Conservation (phyloP, 768 basidiomycete genomes). For the Mrakia gelida region DNA sequence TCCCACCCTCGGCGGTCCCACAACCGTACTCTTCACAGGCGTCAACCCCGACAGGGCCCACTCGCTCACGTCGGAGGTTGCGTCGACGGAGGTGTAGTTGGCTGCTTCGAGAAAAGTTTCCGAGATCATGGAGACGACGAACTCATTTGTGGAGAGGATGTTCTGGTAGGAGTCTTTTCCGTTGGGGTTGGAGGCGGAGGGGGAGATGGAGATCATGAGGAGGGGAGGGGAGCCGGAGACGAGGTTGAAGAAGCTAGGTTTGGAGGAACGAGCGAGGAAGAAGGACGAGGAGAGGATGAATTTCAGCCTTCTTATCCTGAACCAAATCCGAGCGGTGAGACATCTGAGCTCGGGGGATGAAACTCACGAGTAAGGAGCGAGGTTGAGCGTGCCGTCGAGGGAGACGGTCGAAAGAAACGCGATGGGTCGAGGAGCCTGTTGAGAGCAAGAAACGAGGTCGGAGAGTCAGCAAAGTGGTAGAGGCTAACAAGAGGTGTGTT, state of each 20-base stretch:
- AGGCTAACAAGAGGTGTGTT: neutral
- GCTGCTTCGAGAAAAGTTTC: constrained; percentile 53
- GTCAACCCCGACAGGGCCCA: constrained; percentile 44
- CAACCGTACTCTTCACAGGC: constrained; percentile 39
- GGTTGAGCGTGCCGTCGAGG: constrained; percentile 53
- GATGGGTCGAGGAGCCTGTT: constrained; percentile 58
- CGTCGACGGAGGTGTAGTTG: constrained; percentile 45
- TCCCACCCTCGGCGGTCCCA: neutral
- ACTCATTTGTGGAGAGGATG: constrained; percentile 61
- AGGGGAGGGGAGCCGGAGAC: constrained; percentile 61
- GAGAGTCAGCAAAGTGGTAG: too few species aligned
- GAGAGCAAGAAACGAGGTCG: neutral
- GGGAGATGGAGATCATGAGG: constrained; percentile 52
- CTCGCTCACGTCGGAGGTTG: constrained; percentile 44
- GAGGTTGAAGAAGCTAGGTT: constrained; percentile 57
- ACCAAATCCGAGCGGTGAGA: neutral
- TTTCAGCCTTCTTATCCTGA: neutral
- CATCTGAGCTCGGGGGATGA: constrained; percentile 40
- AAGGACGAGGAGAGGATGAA: too few species aligned
- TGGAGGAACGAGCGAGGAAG: neutral
- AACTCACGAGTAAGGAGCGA: constrained; percentile 63
- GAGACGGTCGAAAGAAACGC: constrained; percentile 63
- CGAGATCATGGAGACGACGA: constrained; percentile 65
- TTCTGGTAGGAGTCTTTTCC: constrained; percentile 59
- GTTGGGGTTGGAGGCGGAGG: constrained; percentile 38